Evolutionary conservation across 2,329 filamentous ascomycete genomes (phyloP), one percentile per base, ranked within the genome.

Genomic region (Colletotrichum limetticola): DNA sequence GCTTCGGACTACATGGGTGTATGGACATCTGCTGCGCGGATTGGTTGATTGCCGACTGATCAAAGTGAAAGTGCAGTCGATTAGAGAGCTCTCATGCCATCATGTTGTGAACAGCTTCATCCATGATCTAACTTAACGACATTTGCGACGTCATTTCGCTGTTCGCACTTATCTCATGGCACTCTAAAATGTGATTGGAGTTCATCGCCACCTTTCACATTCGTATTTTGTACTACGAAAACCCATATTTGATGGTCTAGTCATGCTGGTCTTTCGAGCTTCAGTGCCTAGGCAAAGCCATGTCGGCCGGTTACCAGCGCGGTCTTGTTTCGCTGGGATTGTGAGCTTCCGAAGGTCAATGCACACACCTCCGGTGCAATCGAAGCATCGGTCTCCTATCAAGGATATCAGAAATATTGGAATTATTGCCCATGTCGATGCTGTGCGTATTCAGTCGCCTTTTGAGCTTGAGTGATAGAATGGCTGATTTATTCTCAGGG

Each of bases 381-480:
- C 56, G 35, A 68, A 82, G 52, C 78, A 82, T 37, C 83, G 84
- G 58, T 78, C 80, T 35, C 79, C 77, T 24, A 85, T 91, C 22
- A 86, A 90, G 52, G 90, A 90, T 78, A 97, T 95, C 64, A 90
- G 96, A 77, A 99, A 99, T 80, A 98, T 99, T 80, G 97, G 97
- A 74, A 98, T 99, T 77, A 98, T 99, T 82, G 97, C 97, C 72
- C 97, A 99, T 82, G 98, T 99, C 76, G 97, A 98, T 91, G 97
- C 97, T 69, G 89, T 91, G 82, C 68, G 87, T 81, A 14, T 4
- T 19, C 32, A 32, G n/a, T 66, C 32, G 58, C 32, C 2, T 11
- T 22, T 32, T 11, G 22, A n/a, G 52, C 11, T 24, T 53, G n/a
- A 7, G 7, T 55, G 7, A 28, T 46, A 26, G 32, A 42, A 76